These are phyloP conservation scores for Neurospora africana DNA, from an alignment of 495 filamentous ascomycete genomes.

Conservation along the genomic window DNA sequence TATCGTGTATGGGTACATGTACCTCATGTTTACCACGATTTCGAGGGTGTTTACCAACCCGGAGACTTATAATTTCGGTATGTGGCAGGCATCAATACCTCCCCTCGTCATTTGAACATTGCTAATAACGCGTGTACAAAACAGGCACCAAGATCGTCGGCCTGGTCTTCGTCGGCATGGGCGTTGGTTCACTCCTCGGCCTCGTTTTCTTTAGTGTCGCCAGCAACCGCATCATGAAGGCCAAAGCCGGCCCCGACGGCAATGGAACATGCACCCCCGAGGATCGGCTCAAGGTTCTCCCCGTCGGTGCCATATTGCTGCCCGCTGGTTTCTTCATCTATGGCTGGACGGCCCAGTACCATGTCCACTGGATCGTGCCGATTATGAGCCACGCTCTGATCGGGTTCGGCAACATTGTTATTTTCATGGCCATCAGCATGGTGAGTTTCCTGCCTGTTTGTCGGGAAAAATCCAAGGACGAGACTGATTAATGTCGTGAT, in stretches of 20 bases:
- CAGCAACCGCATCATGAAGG: constrained; percentile 23
- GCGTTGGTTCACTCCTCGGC: constrained; percentile 27
- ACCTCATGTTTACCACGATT: constrained; percentile 63
- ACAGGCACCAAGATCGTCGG: constrained; percentile 17
- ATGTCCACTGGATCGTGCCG: constrained; percentile 56
- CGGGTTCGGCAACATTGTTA: neutral
- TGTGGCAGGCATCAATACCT: neutral
- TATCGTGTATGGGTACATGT: constrained; percentile 63
- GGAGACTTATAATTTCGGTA: neutral
- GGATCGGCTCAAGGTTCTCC: constrained; percentile 42
- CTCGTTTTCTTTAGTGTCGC: constrained; percentile 20
- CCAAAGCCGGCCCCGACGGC: constrained; percentile 21
- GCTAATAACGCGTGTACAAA: neutral
- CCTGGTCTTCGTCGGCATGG: constrained; percentile 30
- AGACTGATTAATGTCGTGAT: neutral
- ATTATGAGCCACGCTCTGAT: neutral
- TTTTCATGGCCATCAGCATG: constrained; percentile 31
- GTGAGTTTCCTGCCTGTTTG: constrained; percentile 15
- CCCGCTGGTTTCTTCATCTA: constrained; percentile 42
- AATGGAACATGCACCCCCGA: constrained; percentile 27
- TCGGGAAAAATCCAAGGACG: neutral
- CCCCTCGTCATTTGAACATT: neutral
- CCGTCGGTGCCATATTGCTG: constrained; percentile 35
- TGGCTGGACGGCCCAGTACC: constrained; percentile 51
- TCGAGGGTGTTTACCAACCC: constrained; percentile 39